Base-by-base conservation (phyloP, 345 rosid genomes). In the Citrus inodora region DNA sequence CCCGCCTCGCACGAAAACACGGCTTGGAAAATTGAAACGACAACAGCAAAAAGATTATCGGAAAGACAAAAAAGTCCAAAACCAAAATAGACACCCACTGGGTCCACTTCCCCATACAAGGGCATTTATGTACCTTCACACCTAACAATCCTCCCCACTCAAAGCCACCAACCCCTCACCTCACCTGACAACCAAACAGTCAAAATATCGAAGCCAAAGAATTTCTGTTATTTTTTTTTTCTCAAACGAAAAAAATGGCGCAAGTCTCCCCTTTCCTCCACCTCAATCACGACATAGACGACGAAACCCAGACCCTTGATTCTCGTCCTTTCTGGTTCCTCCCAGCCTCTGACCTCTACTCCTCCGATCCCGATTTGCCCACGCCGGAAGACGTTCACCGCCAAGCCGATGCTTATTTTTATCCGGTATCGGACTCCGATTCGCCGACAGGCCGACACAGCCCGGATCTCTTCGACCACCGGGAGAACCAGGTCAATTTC, bases 401-500 rank as follows among this genome's bases (percentile, higher is more conserved):
- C 66, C 69, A 30, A 24, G 53, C 78, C 16, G 60, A 61, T 7
- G 33, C 66, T 48, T 70, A 6, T 65, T 28, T 67, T 11, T 60
- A 80, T 60, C 80, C 56, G 68, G 80, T 77, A 1, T 86, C 86
- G 21, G 85, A 82, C 16, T 71, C 87, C 16, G 88, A 84, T 64
- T 80, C 85, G 13, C 76, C 80, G 33, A 63, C 82, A 28, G 33
- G 35, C 66, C 79, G 22, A 53, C 22, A 82, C 59, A 82, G 79
- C 66, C 79, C 84, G 37, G 97, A 91, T 83, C 85, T 87, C 22
- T 69, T 81, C 65, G 91, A 80, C 14, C 79, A 78, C 72, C 89
- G 92, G 30, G 87, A 86, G 82, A 92, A 85, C 79, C 95, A 87
- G 83, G 92, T 87, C 68, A 82, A 85, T 78, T 95, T 92, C 84